Conservation (phyloP, 1,284 basidiomycete genomes). For the Trametes polyzona region DNA sequence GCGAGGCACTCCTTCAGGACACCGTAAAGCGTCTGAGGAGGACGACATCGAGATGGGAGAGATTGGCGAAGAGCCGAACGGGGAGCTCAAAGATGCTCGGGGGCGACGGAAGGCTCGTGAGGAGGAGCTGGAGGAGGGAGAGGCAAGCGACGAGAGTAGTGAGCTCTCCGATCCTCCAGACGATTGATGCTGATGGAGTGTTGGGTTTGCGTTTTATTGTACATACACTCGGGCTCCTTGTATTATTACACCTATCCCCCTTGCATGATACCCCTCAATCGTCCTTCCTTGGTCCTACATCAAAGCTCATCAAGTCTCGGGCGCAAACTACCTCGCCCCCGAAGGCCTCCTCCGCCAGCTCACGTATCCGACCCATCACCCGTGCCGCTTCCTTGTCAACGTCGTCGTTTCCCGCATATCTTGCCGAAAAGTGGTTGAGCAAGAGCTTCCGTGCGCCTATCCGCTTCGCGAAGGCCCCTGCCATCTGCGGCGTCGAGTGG, state of each 20-base stretch:
- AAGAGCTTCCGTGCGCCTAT: conserved; percentile 71
- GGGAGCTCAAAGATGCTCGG: conserved; percentile 56
- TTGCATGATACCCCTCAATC: too few relatives aligned
- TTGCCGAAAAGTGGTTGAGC: conserved; percentile 86
- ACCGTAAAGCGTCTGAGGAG: conserved; percentile 39
- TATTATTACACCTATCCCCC: conserved; percentile 14
- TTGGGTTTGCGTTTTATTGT: conserved; percentile 6
- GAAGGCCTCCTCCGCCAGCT: conserved; percentile 57
- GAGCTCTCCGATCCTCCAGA: conserved; percentile 75
- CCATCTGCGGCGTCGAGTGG: conserved; percentile 93
- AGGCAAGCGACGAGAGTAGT: conserved; percentile 79
- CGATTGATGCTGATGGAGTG: conserved; percentile 37
- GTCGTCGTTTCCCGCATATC: conserved; percentile 46
- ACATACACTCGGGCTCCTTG: conserved; percentile 16
- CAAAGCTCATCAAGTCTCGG: conserved; percentile 71
- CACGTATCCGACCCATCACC: conserved; percentile 65
- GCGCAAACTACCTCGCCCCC: conserved; percentile 62
- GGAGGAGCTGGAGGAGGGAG: conserved; percentile 83
- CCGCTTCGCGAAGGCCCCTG: conserved; percentile 77
- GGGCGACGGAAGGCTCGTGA: conserved; percentile 52
- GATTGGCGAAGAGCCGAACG: conserved; percentile 72
- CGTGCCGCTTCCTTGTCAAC: conserved; percentile 48
- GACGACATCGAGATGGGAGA: conserved; percentile 89
- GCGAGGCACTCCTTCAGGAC: conserved; percentile 31
- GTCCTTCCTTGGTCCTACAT: conserved; percentile 45